A percentile compares a stretch with the other conserved stretches of the same genome.
phyloP scores from a whole-genome alignment of 306 rosid species.

The Prunus mongolica region DNA sequence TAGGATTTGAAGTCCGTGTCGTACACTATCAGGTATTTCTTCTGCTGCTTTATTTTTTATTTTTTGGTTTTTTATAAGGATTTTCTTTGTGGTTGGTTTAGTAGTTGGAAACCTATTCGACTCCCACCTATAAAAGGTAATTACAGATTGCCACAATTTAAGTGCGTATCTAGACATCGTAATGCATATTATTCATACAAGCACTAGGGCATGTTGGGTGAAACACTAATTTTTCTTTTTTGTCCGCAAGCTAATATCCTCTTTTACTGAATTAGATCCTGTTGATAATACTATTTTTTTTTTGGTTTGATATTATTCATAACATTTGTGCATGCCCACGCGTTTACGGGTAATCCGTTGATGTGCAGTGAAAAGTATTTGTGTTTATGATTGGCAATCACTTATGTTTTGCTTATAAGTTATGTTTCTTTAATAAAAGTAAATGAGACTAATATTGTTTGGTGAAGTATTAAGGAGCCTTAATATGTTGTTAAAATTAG shows the following conservation, averaged over 20 bases:
- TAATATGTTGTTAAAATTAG: neutral
- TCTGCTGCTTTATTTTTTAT: neutral
- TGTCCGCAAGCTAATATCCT: accelerated
- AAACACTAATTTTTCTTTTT: too few relatives aligned
- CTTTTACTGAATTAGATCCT: accelerated
- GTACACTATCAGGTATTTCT: neutral
- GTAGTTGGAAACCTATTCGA: too few relatives aligned
- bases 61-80: neutral
- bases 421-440: too few relatives aligned
- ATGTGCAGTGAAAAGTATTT: too few relatives aligned
- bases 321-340: too few relatives aligned
- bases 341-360: too few relatives aligned
- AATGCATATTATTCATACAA: neutral
- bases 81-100: too few relatives aligned
- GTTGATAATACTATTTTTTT: accelerated
- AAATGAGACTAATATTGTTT: neutral
- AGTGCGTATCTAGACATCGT: neutral
- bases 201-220: too few relatives aligned
- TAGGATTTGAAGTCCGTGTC: neutral
- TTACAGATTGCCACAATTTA: neutral
- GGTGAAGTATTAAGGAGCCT: neutral
- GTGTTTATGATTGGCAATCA: too few relatives aligned
- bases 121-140: neutral
- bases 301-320: too few relatives aligned
- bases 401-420: too few relatives aligned